Evolutionary conservation across 2,329 filamentous ascomycete species (phyloP).

Genomic region (Aspergillus sp.): DNA sequence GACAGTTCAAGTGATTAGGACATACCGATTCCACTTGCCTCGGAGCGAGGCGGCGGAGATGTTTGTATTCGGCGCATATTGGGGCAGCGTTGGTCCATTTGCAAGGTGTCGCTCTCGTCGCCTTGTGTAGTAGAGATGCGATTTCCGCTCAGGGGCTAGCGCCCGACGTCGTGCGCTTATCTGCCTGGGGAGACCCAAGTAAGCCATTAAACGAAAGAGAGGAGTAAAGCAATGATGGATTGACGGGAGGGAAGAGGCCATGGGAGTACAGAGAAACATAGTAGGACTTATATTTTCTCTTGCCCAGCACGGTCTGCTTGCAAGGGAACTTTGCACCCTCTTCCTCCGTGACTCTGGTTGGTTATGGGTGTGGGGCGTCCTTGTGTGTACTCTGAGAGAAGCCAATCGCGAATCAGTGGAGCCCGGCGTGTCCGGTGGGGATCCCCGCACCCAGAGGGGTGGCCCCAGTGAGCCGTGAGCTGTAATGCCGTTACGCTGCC

Average conservation of each 20-base stretch:
- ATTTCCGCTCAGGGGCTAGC: conserved; percentile 15
- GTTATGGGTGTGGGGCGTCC: neutral
- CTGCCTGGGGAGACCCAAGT: conserved; percentile 19
- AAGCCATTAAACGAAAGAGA: conserved; percentile 13
- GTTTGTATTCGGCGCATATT: conserved; percentile 21
- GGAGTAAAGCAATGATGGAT: neutral
- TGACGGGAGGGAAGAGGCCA: neutral
- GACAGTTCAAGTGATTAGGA: neutral
- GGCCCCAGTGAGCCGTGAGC: neutral
- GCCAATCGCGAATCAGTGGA: neutral
- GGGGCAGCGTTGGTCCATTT: conserved; percentile 19
- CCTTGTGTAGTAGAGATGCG: conserved; percentile 22
- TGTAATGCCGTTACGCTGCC: neutral
- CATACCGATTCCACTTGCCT: conserved; percentile 23
- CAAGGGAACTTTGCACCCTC: neutral
- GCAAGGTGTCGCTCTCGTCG: conserved; percentile 17
- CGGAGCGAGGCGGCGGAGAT: conserved; percentile 20
- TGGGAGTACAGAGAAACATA: neutral
- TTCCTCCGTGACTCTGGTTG: neutral
- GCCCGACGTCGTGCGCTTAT: conserved; percentile 12
- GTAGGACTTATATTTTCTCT: neutral
- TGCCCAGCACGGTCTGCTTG: neutral
- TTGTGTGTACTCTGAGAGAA: neutral
- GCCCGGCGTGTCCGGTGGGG: neutral
- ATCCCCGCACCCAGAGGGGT: neutral